Percentiles rank a stretch among this genome's conserved stretches.
phyloP scores from a whole-genome alignment of 345 rosid genomes.

The Cardamine chenopodiifolia region DNA sequence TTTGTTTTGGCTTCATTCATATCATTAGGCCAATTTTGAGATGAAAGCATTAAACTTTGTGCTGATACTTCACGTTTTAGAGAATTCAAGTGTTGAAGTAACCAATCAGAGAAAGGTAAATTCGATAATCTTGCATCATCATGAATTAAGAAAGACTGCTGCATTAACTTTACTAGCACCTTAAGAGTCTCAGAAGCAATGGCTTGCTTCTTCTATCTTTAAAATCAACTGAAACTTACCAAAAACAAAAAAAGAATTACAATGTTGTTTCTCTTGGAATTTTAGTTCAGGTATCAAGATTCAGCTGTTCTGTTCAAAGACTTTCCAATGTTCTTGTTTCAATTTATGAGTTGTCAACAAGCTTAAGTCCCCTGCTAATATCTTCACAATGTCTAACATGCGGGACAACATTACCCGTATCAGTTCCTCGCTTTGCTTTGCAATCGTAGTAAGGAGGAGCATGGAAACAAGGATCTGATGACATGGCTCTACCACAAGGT shows the following conservation, averaged over 20 bases:
- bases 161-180: not conserved
- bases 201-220: not conserved
- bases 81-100: not conserved
- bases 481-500: slow-evolving; percentile 62
- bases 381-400: slow-evolving; percentile 76
- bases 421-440: slow-evolving; percentile 61
- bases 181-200: not conserved
- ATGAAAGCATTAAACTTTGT: not conserved
- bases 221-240: not conserved
- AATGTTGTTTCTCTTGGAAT: not conserved
- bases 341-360: slow-evolving; percentile 50
- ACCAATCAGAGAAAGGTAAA: not conserved
- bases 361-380: slow-evolving; percentile 74
- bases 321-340: slow-evolving; percentile 13
- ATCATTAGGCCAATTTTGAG: not conserved
- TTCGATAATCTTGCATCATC: not conserved
- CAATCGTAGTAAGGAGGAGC: slow-evolving; percentile 76
- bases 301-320: not conserved
- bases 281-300: not conserved
- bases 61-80: not conserved
- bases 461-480: slow-evolving; percentile 84
- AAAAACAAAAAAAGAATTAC: not conserved
- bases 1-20: not conserved
- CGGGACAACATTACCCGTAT: slow-evolving; percentile 57
- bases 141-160: not conserved